These are phyloP conservation scores for Setaria viridis DNA, from an alignment of 202 grass and related monocot species.

Conservation along the genomic window DNA sequence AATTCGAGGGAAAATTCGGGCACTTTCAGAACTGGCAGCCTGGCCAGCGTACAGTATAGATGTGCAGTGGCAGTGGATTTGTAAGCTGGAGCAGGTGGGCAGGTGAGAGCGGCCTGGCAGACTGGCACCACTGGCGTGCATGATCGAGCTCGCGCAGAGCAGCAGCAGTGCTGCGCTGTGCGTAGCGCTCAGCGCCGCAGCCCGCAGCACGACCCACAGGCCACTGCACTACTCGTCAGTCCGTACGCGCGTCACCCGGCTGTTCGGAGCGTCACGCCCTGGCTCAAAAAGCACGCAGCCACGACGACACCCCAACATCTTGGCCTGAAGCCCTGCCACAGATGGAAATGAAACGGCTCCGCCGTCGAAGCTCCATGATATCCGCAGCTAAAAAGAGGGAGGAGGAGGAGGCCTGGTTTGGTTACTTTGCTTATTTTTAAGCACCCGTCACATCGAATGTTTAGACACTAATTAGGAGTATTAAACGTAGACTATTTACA, in stretches of 20 bases:
- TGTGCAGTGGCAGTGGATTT: neutral
- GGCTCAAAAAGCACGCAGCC: neutral
- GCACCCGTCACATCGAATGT: too few relatives aligned
- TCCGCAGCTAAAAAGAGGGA: too few relatives aligned
- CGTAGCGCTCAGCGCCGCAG: neutral
- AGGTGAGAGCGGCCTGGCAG: neutral
- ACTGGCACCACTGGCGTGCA: neutral
- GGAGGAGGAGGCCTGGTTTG: too few relatives aligned
- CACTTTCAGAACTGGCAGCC: neutral
- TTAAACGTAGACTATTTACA: too few relatives aligned
- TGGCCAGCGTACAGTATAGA: neutral
- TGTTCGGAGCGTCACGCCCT: neutral
- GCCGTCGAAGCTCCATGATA: too few relatives aligned
- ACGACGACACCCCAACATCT: neutral
- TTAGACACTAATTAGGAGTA: too few relatives aligned
- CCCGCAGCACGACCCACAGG: neutral
- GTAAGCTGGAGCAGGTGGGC: too few relatives aligned
- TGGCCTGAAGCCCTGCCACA: too few relatives aligned
- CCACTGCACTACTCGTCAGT: neutral
- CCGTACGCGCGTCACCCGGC: slow-evolving; percentile 2
- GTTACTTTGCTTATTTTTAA: too few relatives aligned
- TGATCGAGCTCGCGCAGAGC: neutral
- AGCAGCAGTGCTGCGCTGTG: neutral
- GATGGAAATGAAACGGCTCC: too few relatives aligned
- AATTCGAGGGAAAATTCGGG: too few relatives aligned